phyloP scores from a whole-genome alignment of 192 early-diverging fungal species.

The Coemansia sp. region DNA sequence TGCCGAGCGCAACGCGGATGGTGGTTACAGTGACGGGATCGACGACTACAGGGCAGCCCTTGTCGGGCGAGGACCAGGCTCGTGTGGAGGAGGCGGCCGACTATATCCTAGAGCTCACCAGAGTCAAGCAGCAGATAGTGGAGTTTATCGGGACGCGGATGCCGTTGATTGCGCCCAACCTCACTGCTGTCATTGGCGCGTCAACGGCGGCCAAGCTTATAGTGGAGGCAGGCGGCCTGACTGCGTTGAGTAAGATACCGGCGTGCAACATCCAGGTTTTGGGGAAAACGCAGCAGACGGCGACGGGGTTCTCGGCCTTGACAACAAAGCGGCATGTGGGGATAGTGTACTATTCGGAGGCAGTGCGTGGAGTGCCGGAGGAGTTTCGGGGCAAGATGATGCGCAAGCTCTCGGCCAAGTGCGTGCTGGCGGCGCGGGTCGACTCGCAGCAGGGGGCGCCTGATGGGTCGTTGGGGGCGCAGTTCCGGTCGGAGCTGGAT shows the following conservation, averaged over 20 bases:
- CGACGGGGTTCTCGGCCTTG: constrained; percentile 22
- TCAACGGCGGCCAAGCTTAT: constrained; percentile 86
- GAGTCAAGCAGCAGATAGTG: constrained; percentile 58
- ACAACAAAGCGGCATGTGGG: constrained; percentile 71
- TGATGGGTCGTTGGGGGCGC: constrained; percentile 69
- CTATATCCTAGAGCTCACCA: constrained; percentile 61
- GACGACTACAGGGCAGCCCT: constrained; percentile 66
- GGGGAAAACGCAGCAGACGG: constrained; percentile 29
- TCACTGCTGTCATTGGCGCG: constrained; percentile 79
- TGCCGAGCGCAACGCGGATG: constrained; percentile 83
- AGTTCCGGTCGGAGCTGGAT: constrained; percentile 73
- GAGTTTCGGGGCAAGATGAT: constrained; percentile 76
- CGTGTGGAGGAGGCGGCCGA: constrained; percentile 75
- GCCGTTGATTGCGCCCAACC: constrained; percentile 89
- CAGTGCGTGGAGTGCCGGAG: constrained; percentile 60
- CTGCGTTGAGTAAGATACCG: constrained; percentile 79
- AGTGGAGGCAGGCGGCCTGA: constrained; percentile 84
- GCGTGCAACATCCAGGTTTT: constrained; percentile 83
- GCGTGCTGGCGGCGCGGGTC: constrained; percentile 78
- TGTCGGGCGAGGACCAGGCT: constrained; percentile 57
- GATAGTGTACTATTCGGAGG: constrained; percentile 70
- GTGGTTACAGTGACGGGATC: constrained; percentile 86
- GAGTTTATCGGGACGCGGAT: constrained; percentile 89
- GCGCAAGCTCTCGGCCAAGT: constrained; percentile 78
- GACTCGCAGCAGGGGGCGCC: constrained; percentile 63